Base-by-base conservation (phyloP, 1,284 basidiomycete species). In the Trichosporon inkin region DNA sequence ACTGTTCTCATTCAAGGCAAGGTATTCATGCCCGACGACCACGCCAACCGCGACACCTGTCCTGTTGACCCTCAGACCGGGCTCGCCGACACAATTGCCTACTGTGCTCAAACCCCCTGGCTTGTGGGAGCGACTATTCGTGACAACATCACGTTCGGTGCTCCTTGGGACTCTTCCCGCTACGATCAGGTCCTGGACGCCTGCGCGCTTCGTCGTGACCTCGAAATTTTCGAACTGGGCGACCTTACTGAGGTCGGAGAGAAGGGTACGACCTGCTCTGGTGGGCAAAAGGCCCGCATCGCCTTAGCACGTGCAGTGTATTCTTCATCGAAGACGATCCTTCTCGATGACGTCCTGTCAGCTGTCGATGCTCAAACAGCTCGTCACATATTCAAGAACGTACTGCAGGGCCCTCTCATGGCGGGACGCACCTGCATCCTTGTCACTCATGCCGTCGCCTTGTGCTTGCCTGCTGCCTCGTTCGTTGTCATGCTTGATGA, bases 231-330 rank as follows among this genome's bases (percentile, higher is more conserved):
- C 57, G 82, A 83, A 58, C 75, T 81, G 16, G 81, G 81, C 13
- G 83, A 84, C 59, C 75, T 79, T 58, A 84, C 83, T 4, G 81
- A 84, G 65, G 82, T 84, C 0, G 83, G 83, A 2, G 83, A 84
- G 63, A 82, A 83, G 68, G 81, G 81, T 6, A 83, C 82, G 2
- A 80, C 81, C 1, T 78, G 82, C 56, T 73, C 71, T 2, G 74
- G 76, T 17, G 76, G 75, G 1, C 74, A 76, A 53, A 77, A 78
- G 66, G 77, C 75, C 8, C 66, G 78, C 22, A 77, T 79, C 49
- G 73, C 77, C 2, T 65, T 79, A 0, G 76, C 77, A 6, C 66
- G 78, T 41, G 77, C 78, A 0, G 40, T 79, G 0, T 79, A 79
- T 62, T 77, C 75, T 11, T 56, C 71, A 0, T 73, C 77, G 4